phyloP scores from a whole-genome alignment of 768 basidiomycete genomes.

The Amanita rimosa region DNA sequence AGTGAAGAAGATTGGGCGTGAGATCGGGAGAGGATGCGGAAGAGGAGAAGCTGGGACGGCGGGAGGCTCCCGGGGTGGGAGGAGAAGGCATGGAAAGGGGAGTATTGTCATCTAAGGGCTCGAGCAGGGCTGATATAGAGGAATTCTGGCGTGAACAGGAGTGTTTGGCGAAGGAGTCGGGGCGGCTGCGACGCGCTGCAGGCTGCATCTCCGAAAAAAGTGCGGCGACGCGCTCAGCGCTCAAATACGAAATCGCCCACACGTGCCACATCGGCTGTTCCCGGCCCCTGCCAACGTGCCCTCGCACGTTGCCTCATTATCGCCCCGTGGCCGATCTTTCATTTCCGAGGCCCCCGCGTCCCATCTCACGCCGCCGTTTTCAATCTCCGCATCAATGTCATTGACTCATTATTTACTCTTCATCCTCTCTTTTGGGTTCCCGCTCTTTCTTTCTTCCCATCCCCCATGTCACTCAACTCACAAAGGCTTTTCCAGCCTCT shows the following conservation, averaged over 20 bases:
- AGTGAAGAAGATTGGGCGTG: conserved; percentile 17
- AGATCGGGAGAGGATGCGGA: conserved; percentile 20
- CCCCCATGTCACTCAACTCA: not conserved
- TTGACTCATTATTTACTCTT: too few relatives aligned
- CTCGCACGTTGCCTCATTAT: not conserved
- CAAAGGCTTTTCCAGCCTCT: conserved; percentile 2
- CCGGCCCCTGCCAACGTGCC: conserved; percentile 19
- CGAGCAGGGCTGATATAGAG: conserved; percentile 12
- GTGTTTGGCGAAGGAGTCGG: conserved; percentile 1
- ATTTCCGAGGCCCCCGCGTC: not conserved
- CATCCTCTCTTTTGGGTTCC: not conserved
- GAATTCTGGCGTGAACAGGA: conserved; percentile 3
- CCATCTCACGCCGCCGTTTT: not conserved
- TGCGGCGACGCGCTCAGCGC: not conserved
- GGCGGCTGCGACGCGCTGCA: conserved; percentile 1
- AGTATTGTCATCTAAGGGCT: conserved; percentile 27
- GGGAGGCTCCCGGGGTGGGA: conserved; percentile 19
- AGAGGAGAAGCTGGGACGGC: conserved; percentile 23
- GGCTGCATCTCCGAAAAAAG: conserved; percentile 1
- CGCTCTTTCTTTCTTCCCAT: not conserved
- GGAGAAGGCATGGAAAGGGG: conserved; percentile 13
- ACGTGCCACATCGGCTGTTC: conserved; percentile 20
- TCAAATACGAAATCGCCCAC: conserved; percentile 15
- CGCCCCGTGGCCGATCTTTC: not conserved
- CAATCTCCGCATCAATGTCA: conserved; percentile 1